Evolutionary conservation across 192 early-diverging fungal species (phyloP).

Genomic region (Coemansia sp.): DNA sequence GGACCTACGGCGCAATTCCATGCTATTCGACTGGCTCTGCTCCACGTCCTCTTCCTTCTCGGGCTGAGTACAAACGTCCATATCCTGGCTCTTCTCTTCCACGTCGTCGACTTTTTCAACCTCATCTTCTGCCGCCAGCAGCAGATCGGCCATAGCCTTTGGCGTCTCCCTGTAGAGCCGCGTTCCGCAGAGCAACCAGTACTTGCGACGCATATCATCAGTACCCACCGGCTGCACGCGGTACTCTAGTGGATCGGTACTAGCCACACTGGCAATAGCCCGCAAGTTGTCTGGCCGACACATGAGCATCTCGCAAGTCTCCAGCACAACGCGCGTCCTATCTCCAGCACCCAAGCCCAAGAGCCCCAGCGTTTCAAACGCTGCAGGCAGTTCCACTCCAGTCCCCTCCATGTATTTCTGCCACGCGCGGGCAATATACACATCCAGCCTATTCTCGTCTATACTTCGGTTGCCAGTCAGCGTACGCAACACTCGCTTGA

Average conservation of each 20-base stretch:
- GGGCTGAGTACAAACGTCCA: neutral
- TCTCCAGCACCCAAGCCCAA: constrained; percentile 21
- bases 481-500: constrained; percentile 21
- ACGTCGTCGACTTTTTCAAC: neutral
- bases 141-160: constrained; percentile 14
- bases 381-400: constrained; percentile 1
- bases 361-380: constrained; percentile 17
- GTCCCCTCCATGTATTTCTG: constrained; percentile 15
- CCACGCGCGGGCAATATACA: constrained; percentile 26
- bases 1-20: constrained; percentile 16
- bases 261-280: neutral
- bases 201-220: constrained; percentile 23
- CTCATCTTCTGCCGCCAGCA: constrained; percentile 15
- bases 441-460: constrained; percentile 14
- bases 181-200: constrained; percentile 34
- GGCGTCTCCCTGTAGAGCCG: constrained; percentile 37
- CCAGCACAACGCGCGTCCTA: constrained; percentile 23
- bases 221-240: constrained; percentile 19
- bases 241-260: constrained; percentile 5
- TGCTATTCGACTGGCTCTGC: neutral
- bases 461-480: constrained; percentile 25
- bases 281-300: constrained; percentile 23
- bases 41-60: neutral
- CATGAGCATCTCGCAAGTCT: constrained; percentile 32
- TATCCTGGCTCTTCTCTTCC: neutral